A percentile compares a stretch with the other conserved stretches of the same genome.
Evolutionary conservation across 2,329 filamentous ascomycete species (phyloP).

Genomic region (Cyclaneusma minus): DNA sequence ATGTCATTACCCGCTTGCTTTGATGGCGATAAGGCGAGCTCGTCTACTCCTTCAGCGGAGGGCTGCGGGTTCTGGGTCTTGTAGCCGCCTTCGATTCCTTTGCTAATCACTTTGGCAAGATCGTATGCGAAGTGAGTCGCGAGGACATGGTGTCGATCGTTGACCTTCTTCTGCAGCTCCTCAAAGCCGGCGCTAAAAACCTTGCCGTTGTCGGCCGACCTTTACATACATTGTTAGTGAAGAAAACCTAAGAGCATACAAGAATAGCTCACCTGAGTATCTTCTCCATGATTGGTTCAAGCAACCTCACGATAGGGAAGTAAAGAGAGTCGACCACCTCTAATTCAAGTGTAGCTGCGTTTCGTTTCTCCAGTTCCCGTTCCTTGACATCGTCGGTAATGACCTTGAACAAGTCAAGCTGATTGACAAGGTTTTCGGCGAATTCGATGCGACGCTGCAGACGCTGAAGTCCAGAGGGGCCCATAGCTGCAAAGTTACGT

Average conservation of each 20-base stretch:
- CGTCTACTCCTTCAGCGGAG: slow-evolving; percentile 17
- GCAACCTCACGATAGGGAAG: slow-evolving; percentile 67
- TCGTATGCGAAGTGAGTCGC: slow-evolving; percentile 40
- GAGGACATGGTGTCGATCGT: slow-evolving; percentile 40
- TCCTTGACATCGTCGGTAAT: slow-evolving; percentile 58
- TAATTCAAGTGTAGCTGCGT: slow-evolving; percentile 60
- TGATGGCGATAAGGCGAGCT: slow-evolving; percentile 15
- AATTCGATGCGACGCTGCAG: slow-evolving; percentile 79
- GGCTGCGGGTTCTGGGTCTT: slow-evolving; percentile 7
- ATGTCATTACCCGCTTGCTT: slow-evolving; percentile 41
- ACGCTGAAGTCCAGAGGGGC: slow-evolving; percentile 62
- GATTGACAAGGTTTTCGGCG: slow-evolving; percentile 56
- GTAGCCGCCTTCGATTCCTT: slow-evolving; percentile 31
- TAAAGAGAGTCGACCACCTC: slow-evolving; percentile 80
- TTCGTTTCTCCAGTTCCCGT: slow-evolving; percentile 63
- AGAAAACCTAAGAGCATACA: slow-evolving; percentile 2
- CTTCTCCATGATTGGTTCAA: slow-evolving; percentile 66
- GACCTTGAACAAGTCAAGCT: slow-evolving; percentile 60
- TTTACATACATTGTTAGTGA: slow-evolving; percentile 29
- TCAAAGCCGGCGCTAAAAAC: slow-evolving; percentile 37
- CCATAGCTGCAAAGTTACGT: slow-evolving; percentile 92
- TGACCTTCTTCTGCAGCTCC: slow-evolving; percentile 30
- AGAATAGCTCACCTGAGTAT: slow-evolving; percentile 57
- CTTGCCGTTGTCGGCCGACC: slow-evolving; percentile 26
- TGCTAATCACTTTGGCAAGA: slow-evolving; percentile 35